A percentile compares a stretch with the other conserved stretches of the same genome.
Conservation (phyloP, 1,139 yeast species). For the Suhomyces bolitotheri region DNA sequence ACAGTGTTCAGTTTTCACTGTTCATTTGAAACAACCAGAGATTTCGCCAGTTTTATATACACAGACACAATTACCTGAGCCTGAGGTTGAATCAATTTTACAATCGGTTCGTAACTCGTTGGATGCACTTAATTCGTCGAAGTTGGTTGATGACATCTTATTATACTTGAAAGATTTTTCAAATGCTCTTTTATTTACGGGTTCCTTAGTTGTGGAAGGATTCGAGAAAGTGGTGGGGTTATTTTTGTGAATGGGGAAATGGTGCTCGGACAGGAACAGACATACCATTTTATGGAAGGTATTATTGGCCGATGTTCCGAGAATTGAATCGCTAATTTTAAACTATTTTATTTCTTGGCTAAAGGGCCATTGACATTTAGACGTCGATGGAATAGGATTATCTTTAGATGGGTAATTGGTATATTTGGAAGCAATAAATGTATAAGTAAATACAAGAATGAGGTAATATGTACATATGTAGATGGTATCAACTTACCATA, state of each 20-base stretch:
- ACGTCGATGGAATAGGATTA: neutral
- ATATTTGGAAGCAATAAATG: conserved; percentile 4
- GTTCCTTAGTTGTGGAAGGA: conserved; percentile 31
- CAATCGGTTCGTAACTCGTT: conserved; percentile 1
- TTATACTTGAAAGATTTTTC: conserved; percentile 10
- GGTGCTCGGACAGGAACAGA: neutral
- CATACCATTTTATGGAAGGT: neutral
- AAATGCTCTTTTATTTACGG: conserved; percentile 14
- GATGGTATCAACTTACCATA: conserved; percentile 43
- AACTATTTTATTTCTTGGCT: neutral
- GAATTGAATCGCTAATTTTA: neutral
- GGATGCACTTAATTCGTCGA: conserved; percentile 6
- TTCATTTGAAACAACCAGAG: conserved; percentile 1
- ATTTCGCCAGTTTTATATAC: neutral
- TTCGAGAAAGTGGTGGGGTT: conserved; percentile 25
- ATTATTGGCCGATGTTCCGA: conserved; percentile 1
- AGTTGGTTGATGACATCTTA: conserved; percentile 9
- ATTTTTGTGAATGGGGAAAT: conserved; percentile 5
- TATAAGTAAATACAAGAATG: conserved; percentile 1
- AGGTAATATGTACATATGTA: no score
- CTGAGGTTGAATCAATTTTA: conserved; percentile 2
- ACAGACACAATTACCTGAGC: neutral
- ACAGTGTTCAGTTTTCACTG: conserved; percentile 1
- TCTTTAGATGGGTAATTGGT: conserved; percentile 1
- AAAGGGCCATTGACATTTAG: no score